phyloP scores from a whole-genome alignment of 345 rosid species.

The Hibiscus tridactylites region DNA sequence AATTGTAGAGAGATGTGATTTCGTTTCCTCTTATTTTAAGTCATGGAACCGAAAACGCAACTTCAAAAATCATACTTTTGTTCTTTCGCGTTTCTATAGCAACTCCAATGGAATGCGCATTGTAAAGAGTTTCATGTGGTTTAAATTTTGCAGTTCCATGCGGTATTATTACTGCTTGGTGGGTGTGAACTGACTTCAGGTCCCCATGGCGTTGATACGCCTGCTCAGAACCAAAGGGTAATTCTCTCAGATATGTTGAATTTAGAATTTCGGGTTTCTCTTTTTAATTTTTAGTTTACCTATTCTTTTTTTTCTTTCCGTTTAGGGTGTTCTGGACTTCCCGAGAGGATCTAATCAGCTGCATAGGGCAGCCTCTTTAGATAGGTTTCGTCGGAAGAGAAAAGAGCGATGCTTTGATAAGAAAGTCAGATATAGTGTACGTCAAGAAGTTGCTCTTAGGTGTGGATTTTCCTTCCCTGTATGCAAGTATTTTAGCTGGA shows the following conservation, averaged over 20 bases:
- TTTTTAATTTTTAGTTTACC: not conserved
- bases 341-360: not conserved
- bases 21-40: not conserved
- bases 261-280: not conserved
- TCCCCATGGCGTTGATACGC: not conserved
- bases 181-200: not conserved
- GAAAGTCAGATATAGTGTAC: not conserved
- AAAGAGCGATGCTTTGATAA: not conserved
- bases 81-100: not conserved
- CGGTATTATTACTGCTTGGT: not conserved
- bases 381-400: not conserved
- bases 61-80: not conserved
- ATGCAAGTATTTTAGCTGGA: not conserved
- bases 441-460: not conserved
- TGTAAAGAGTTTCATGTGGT: not conserved
- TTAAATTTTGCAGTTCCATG: not conserved
- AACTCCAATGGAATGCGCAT: not conserved
- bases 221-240: not conserved
- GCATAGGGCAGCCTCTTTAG: not conserved
- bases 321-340: not conserved
- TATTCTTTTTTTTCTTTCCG: not conserved
- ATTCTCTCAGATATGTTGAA: not conserved
- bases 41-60: not conserved
- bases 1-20: not conserved
- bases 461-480: not conserved